Conservation (phyloP, 2,329 filamentous ascomycete genomes). For the Nemania sp. region DNA sequence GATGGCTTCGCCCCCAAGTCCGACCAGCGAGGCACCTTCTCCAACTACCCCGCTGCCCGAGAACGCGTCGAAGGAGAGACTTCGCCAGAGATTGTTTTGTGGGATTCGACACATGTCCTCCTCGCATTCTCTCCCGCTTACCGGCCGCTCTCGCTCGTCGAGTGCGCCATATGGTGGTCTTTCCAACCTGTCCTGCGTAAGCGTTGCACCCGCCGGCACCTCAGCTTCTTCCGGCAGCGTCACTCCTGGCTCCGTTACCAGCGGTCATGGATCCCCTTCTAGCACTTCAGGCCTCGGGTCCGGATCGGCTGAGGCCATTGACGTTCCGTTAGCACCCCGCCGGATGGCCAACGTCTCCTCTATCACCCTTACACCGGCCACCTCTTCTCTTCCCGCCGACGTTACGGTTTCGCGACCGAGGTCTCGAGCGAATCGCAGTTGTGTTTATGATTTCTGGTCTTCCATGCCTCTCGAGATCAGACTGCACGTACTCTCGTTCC, state of each 20-base stretch:
- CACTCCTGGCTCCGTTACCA: constrained; percentile 39
- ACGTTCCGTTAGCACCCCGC: constrained; percentile 54
- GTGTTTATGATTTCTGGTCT: constrained; percentile 71
- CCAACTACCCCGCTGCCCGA: constrained; percentile 30
- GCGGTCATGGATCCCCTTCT: constrained; percentile 44
- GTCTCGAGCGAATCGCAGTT: constrained; percentile 38
- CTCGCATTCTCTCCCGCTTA: constrained; percentile 69
- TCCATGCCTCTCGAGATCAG: constrained; percentile 82
- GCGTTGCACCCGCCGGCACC: constrained; percentile 50
- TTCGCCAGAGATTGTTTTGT: constrained; percentile 70
- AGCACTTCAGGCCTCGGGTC: constrained; percentile 47
- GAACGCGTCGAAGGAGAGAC: constrained; percentile 61
- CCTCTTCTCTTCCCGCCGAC: constrained; percentile 66
- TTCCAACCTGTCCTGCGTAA: constrained; percentile 58
- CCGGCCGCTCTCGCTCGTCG: constrained; percentile 66
- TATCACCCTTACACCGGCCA: constrained; percentile 47
- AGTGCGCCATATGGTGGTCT: constrained; percentile 67
- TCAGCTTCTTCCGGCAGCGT: constrained; percentile 40
- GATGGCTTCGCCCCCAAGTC: constrained; percentile 22
- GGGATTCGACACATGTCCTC: constrained; percentile 82
- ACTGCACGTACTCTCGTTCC: constrained; percentile 73
- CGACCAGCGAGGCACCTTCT: constrained; percentile 28
- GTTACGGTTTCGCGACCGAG: constrained; percentile 51
- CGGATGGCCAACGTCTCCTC: constrained; percentile 56
- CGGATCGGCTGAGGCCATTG: constrained; percentile 47